phyloP scores from a whole-genome alignment of 2,329 filamentous ascomycete species.

The Calonectria hawksworthii region DNA sequence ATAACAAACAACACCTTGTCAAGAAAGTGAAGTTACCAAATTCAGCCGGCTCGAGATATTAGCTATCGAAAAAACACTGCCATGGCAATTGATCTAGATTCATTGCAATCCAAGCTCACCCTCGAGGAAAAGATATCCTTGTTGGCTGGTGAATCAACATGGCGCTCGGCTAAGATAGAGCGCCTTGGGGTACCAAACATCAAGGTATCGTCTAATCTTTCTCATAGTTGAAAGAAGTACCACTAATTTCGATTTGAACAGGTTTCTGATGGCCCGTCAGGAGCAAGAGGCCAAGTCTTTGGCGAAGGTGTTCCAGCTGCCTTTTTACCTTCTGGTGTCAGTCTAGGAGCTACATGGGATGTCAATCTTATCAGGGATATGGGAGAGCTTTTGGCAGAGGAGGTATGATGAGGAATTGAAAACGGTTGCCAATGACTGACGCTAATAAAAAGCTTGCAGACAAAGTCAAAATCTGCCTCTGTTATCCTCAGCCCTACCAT shows the following conservation, averaged over 20 bases:
- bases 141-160: not conserved
- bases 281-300: not conserved
- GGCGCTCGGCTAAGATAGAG: not conserved
- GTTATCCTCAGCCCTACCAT: not conserved
- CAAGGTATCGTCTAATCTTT: not conserved
- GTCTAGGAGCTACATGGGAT: not conserved
- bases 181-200: not conserved
- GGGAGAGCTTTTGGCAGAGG: not conserved
- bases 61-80: too few species aligned
- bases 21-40: too few species aligned
- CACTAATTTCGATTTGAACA: not conserved
- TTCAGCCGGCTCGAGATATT: too few species aligned
- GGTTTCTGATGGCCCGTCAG: not conserved
- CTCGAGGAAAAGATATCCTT: not conserved
- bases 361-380: not conserved
- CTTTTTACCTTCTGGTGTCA: not conserved
- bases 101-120: too few species aligned
- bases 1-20: too few species aligned
- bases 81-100: too few species aligned
- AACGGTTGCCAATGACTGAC: too few species aligned
- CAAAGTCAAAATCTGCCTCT: not conserved
- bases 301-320: not conserved
- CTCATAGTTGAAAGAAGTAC: too few species aligned
- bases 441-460: not conserved
- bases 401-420: too few species aligned